Percentiles rank a stretch among this genome's conserved stretches.
These are phyloP conservation scores for Helicosporidium sp. DNA, from an alignment of 139 green algal genomes.

Conservation along the genomic window DNA sequence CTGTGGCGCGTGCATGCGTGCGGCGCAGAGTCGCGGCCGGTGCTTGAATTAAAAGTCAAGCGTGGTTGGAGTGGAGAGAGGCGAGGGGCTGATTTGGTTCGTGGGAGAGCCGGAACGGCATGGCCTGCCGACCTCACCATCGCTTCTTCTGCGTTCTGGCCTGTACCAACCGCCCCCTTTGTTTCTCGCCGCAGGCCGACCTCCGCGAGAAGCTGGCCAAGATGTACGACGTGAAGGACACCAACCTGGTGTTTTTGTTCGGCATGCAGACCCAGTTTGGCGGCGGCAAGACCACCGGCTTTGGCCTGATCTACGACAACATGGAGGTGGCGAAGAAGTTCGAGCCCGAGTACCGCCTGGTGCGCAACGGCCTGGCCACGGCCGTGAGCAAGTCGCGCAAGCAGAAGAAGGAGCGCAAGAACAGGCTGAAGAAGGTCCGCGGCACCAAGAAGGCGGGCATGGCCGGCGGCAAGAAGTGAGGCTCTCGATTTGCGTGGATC, in stretches of 20 bases:
- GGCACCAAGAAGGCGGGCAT: slow-evolving; percentile 67
- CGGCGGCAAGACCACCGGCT: slow-evolving; percentile 96
- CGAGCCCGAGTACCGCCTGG: slow-evolving; percentile 90
- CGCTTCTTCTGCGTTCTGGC: no score
- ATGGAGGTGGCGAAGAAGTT: slow-evolving; percentile 88
- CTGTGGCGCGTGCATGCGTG: no score
- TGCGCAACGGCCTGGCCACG: slow-evolving; percentile 68
- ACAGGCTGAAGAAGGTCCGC: slow-evolving; percentile 80
- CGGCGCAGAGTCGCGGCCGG: no score
- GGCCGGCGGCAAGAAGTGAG: neutral
- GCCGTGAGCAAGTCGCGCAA: slow-evolving; percentile 78
- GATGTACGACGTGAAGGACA: slow-evolving; percentile 89
- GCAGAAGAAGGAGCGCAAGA: slow-evolving; percentile 99
- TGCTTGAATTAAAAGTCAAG: no score
- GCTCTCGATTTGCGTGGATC: no score
- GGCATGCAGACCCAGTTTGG: slow-evolving; percentile 95
- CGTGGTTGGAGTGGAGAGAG: no score
- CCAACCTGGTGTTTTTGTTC: slow-evolving; percentile 75
- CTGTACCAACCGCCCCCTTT: neutral
- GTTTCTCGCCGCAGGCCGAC: slow-evolving; percentile 26
- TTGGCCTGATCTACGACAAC: slow-evolving; percentile 96
- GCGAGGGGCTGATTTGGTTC: no score
- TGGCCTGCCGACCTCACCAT: no score
- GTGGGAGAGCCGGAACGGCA: no score
- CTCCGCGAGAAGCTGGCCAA: slow-evolving; percentile 86